phyloP scores from a whole-genome alignment of 2,329 filamentous ascomycete genomes.

The Pseudocercospora ulei region DNA sequence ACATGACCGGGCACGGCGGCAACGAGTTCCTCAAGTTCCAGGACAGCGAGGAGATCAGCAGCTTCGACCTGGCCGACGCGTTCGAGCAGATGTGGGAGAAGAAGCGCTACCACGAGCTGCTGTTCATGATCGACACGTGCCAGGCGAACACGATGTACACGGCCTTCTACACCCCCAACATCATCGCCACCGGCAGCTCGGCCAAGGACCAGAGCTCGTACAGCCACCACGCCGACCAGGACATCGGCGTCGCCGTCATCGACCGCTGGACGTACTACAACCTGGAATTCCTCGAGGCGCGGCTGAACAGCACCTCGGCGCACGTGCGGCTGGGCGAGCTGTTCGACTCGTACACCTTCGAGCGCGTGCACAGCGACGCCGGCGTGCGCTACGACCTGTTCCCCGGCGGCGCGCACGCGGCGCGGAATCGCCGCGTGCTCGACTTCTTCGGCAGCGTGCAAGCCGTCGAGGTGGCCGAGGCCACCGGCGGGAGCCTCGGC shows the following conservation, averaged over 20 bases:
- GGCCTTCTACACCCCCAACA: constrained; percentile 95
- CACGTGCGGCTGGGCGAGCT: constrained; percentile 87
- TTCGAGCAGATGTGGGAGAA: constrained; percentile 99
- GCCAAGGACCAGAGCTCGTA: constrained; percentile 95
- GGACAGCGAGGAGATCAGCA: constrained; percentile 93
- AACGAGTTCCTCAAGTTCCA: constrained; percentile 99
- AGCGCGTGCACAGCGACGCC: constrained; percentile 86
- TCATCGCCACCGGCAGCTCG: constrained; percentile 93
- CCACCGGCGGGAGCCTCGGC: constrained; percentile 26
- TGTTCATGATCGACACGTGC: constrained; percentile 99
- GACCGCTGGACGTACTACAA: constrained; percentile 99
- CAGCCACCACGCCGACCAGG: constrained; percentile 94
- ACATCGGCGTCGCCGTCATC: constrained; percentile 95
- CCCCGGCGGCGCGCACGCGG: constrained; percentile 66
- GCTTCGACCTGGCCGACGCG: constrained; percentile 89
- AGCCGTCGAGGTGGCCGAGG: constrained; percentile 69
- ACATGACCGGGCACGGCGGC: constrained; percentile 97
- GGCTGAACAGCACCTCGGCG: constrained; percentile 73
- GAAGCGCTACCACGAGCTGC: constrained; percentile 93
- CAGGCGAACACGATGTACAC: constrained; percentile 99
- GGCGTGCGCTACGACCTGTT: constrained; percentile 96
- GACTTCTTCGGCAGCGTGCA: constrained; percentile 99
- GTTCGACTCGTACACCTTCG: constrained; percentile 91
- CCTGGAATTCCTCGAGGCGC: constrained; percentile 85
- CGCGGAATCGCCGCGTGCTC: constrained; percentile 71